These are phyloP conservation scores for Gossypium davidsonii DNA, from an alignment of 441 rosid species.

Conservation along the genomic window DNA sequence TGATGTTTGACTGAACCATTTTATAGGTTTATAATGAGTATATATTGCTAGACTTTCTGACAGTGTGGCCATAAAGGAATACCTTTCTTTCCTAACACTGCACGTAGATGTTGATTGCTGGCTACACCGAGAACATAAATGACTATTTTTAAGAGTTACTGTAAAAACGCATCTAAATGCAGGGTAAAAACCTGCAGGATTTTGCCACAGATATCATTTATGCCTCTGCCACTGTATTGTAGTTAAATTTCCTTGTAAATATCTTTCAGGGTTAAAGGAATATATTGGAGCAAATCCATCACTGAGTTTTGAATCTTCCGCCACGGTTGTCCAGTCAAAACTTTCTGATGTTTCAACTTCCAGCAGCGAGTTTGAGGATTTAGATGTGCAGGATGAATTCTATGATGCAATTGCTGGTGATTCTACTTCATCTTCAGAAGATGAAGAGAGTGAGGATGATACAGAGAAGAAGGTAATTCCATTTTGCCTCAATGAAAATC, in stretches of 20 bases:
- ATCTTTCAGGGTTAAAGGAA: slow-evolving; percentile 80
- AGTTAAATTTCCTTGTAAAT: slow-evolving; percentile 20
- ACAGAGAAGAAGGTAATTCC: slow-evolving; percentile 39
- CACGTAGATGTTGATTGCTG: neutral
- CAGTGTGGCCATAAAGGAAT: neutral
- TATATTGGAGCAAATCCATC: slow-evolving; percentile 92
- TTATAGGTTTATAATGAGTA: slow-evolving; percentile 1
- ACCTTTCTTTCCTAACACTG: neutral
- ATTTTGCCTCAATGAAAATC: slow-evolving; percentile 11
- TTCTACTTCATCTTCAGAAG: slow-evolving; percentile 52
- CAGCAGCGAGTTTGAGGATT: slow-evolving; percentile 52
- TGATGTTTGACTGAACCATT: slow-evolving; percentile 3
- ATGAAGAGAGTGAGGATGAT: slow-evolving; percentile 69
- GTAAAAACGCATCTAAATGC: slow-evolving; percentile 1
- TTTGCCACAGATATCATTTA: slow-evolving; percentile 1
- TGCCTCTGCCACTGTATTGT: neutral
- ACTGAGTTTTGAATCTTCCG: slow-evolving; percentile 47
- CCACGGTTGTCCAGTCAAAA: slow-evolving; percentile 54
- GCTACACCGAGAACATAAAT: neutral
- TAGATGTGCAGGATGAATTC: slow-evolving; percentile 72
- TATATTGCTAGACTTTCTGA: neutral
- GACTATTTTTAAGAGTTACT: neutral
- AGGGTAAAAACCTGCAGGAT: neutral
- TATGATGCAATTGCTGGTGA: slow-evolving; percentile 81
- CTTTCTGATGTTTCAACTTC: slow-evolving; percentile 39